These are phyloP conservation scores for Desmodesmus armatus DNA, from an alignment of 139 green algal genomes.

Conservation along the genomic window DNA sequence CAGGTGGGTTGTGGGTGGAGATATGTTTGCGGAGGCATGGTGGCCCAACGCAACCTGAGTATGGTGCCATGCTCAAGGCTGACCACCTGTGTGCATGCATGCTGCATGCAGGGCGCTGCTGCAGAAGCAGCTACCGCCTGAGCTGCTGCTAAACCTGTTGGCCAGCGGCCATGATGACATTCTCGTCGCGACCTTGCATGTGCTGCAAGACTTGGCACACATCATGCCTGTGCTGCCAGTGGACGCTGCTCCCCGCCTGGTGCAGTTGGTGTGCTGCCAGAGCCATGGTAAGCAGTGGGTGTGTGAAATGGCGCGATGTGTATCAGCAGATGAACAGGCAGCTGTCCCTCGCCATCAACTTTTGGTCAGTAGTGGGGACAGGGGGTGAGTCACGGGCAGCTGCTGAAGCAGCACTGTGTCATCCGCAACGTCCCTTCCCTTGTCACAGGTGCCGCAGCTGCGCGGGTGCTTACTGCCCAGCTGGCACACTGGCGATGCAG, in stretches of 20 bases:
- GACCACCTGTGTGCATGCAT: background rate
- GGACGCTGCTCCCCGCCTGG: background rate
- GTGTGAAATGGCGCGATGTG: background rate
- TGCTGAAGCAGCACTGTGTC: background rate
- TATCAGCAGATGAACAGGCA: background rate
- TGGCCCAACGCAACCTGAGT: background rate
- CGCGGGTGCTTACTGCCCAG: conserved; percentile 21
- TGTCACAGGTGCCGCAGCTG: conserved; percentile 7
- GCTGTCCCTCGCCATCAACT: conserved; percentile 7
- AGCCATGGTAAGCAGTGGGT: background rate
- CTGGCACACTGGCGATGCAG: conserved; percentile 3
- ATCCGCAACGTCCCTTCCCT: background rate
- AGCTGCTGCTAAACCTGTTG: background rate
- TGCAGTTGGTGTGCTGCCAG: background rate
- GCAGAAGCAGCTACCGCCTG: conserved; percentile 4
- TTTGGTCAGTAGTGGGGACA: background rate
- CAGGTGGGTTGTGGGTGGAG: background rate
- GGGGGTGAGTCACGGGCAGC: background rate
- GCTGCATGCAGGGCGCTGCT: conserved; percentile 1
- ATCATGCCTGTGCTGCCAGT: conserved; percentile 27
- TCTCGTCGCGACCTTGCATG: background rate
- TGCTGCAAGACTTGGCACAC: background rate
- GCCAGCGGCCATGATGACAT: background rate
- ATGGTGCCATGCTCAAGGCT: background rate
- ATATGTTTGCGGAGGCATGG: background rate